Evolutionary conservation across 768 basidiomycete genomes (phyloP), one percentile per base, ranked within the genome.

Genomic region (Leccinum pellstonianum): DNA sequence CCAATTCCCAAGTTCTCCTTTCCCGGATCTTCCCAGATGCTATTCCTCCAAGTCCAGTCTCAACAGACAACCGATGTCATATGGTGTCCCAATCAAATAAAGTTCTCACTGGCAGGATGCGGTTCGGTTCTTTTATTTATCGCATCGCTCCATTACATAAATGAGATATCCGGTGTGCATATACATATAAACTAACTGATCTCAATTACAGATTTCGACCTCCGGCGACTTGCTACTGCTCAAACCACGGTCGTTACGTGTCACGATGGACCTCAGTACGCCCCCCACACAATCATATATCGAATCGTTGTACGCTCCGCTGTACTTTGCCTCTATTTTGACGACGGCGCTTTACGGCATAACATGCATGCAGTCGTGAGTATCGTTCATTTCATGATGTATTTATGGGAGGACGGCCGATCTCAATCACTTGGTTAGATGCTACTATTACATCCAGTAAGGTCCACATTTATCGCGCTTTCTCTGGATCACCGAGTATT

Each of bases 381-480:
- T 46, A 5, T 19, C 19, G n/a, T 46, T 46, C 19, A 46, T 46
- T 46, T 19, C 17, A n/a, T 41, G 5, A 10, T 19, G 43, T 46
- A 4, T 19, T 46, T 19, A 46, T 46, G 9, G 11, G 43, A 41
- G 6, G 37, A n/a, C 1, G 41, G 41, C 41, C 15, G 43, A 19
- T 46, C 2, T 19, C 10, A 19, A 21, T 23, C 35, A 12, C 14
- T n/a, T n/a, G 29, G 31, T 21, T 11, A 53, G 52, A 37, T 37
- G 21, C 21, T 53, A 33, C 33, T 37, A 53, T 37, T 37, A 21
- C 31, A n/a, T 54, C 4, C 55, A 57, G 65, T 66, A 25, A 6
- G 61, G 1, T 2, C 11, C 12, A 25, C 1, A 31, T 33, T 19
- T 31, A 7, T 11, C 6, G 4, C 3, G 4, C 14, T 7, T 46